Base-by-base conservation (phyloP, 345 rosid genomes). In the Arabidopsis thaliana region DNA sequence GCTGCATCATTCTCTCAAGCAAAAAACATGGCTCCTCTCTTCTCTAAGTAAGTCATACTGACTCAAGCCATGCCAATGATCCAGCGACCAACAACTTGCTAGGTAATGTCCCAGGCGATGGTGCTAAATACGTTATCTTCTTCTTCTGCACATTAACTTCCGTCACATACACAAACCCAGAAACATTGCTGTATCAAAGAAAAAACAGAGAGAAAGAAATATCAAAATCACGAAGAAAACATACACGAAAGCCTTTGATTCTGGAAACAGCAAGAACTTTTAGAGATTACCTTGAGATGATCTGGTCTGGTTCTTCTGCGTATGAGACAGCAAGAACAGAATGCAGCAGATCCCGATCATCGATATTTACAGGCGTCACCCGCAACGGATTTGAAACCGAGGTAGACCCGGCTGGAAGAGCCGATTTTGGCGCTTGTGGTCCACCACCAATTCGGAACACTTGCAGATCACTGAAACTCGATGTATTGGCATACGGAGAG, bases 391-490 rank as follows among this genome's bases (percentile, higher is more conserved):
- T 87, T 46, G 99, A 85, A 42, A 72, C 69, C 2, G 78, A 64
- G 23, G 60, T 63, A 67, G 78, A 72, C 25, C 96, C 96, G 5
- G 89, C 86, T 23, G 97, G 97, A 16, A 87, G 82, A 71, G 96
- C 97, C 40, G 97, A 90, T 65, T 78, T 87, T 44, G 96, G 93
- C 71, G 97, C 97, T 76, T 87, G 96, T 24, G 96, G 96, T 59
- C 93, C 96, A 7, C 93, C 97, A 58, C 96, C 99, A 69, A 95
- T 80, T 57, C 89, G 90, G 69, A 88, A 89, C 65, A 95, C 83
- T 77, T 71, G 78, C 60, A 95, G 65, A 73, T 95, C 90, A 40
- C 60, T 80, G 75, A 95, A 90, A 74, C 83, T 82, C 14, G 84
- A 82, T 62, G 91, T 79, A 67, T 83, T 87, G 69, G 96, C 77